Evolutionary conservation across 2,329 filamentous ascomycete species (phyloP).

Genomic region (Aureobasidium vineae): DNA sequence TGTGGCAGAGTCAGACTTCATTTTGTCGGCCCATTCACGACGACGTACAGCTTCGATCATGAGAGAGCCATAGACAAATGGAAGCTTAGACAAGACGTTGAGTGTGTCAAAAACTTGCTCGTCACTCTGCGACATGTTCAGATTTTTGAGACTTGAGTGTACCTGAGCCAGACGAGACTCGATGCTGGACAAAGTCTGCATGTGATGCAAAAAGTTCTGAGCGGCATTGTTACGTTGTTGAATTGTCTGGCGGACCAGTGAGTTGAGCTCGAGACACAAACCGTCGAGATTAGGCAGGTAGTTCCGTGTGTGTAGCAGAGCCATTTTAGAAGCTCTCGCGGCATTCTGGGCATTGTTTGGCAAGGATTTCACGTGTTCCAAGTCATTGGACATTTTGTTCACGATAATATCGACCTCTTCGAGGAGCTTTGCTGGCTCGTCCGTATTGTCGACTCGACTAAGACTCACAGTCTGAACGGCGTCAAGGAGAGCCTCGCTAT

Average conservation of each 20-base stretch:
- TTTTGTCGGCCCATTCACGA: conserved; percentile 87
- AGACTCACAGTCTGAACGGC: conserved; percentile 48
- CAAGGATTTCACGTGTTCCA: conserved; percentile 71
- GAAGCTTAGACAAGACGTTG: conserved; percentile 75
- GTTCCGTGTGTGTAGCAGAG: conserved; percentile 61
- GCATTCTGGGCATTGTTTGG: conserved; percentile 64
- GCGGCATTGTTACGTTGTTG: conserved; percentile 68
- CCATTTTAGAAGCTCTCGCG: conserved; percentile 62
- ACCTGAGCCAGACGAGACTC: conserved; percentile 72
- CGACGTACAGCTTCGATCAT: conserved; percentile 81
- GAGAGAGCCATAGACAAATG: conserved; percentile 86
- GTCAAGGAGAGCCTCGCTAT: conserved; percentile 47
- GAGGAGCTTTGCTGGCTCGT: conserved; percentile 67
- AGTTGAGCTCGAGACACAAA: conserved; percentile 56
- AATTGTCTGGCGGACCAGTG: conserved; percentile 52
- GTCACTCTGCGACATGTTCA: conserved; percentile 73
- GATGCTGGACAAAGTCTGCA: conserved; percentile 78
- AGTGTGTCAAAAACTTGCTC: conserved; percentile 78
- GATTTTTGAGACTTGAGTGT: conserved; percentile 66
- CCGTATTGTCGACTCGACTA: conserved; percentile 52
- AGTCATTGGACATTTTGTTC: conserved; percentile 83
- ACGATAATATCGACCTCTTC: conserved; percentile 83
- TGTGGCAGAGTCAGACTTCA: conserved; percentile 80
- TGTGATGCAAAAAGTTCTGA: conserved; percentile 65
- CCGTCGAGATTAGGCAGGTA: conserved; percentile 61